phyloP scores from a whole-genome alignment of 2,329 filamentous ascomycete genomes.

The Zymoseptoria crescenta region DNA sequence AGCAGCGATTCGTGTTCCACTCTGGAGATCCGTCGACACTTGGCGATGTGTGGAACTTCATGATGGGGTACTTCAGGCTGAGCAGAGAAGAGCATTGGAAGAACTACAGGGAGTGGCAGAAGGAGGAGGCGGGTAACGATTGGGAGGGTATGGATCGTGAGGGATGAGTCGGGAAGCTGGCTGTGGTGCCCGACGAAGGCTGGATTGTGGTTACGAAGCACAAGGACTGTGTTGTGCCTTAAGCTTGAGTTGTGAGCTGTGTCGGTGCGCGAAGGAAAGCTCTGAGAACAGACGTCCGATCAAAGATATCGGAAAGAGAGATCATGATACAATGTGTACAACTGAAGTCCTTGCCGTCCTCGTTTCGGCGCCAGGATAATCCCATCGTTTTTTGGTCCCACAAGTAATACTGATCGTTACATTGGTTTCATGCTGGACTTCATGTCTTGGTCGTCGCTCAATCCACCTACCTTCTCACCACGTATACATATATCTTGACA shows the following conservation, averaged over 20 bases:
- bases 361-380: neutral
- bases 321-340: no score
- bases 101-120: neutral
- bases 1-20: neutral
- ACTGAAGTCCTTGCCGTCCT: neutral
- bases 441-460: no score
- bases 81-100: neutral
- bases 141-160: neutral
- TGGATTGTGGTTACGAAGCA: neutral
- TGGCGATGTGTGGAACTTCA: neutral
- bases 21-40: neutral
- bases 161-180: neutral
- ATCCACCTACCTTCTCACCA: no score
- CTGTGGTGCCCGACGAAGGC: no score
- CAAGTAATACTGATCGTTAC: neutral
- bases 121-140: neutral
- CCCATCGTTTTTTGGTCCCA: neutral
- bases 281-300: neutral
- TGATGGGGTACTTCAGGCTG: neutral
- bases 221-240: neutral
- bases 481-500: no score
- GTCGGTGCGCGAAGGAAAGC: no score
- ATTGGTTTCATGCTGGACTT: neutral
- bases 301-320: neutral
- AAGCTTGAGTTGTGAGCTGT: neutral